Base-by-base conservation (phyloP, 2,329 filamentous ascomycete genomes). In the Neopestalotiopsis sp. region DNA sequence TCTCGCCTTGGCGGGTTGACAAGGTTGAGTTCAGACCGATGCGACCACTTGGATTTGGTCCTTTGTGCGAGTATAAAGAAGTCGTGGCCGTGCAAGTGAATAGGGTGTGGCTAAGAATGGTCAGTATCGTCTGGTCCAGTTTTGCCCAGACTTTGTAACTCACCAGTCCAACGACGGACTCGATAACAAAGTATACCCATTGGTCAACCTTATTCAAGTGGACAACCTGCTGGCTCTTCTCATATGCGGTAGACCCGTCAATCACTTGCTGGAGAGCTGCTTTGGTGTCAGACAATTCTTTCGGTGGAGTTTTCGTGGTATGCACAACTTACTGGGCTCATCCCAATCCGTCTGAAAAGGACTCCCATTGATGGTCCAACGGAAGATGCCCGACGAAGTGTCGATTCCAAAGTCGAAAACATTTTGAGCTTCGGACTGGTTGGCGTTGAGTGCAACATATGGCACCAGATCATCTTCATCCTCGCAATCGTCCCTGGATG, bases 1-100 rank as follows among this genome's bases (percentile, higher is more conserved):
- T 89, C 86, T 38, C 86, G 78, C 1, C 86, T 79, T 0, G 84
- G 80, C 0, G 85, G 84, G 71, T 86, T 88, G 61, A 77, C 69
- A 4, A 78, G 79, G 67, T 80, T 81, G 4, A 81, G 73, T 32
- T 70, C 68, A 17, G 72, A 75, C 60, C 72, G 78, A 49, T 75
- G 71, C 13, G 74, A 71, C 67, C 73, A 74, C 40, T 78, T 81
- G 6, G 69, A 72, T 71, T 72, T 77, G 72, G 60, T 70, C 63
- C 72, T 72, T 63, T 76, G 73, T 24, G 73, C 81, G 4, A 84
- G 73, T 32, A 84, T 67, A 71, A 72, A 80, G 71, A 84, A 83
- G 73, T 84, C 82, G 73, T 83, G 81, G 38, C 82, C 83, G 78
- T 84, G 83, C 24, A 84, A 72, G 73, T 84, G 82, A 72, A 84